Base-by-base conservation (phyloP, 768 basidiomycete species). In the Cystobasidium onofrii region DNA sequence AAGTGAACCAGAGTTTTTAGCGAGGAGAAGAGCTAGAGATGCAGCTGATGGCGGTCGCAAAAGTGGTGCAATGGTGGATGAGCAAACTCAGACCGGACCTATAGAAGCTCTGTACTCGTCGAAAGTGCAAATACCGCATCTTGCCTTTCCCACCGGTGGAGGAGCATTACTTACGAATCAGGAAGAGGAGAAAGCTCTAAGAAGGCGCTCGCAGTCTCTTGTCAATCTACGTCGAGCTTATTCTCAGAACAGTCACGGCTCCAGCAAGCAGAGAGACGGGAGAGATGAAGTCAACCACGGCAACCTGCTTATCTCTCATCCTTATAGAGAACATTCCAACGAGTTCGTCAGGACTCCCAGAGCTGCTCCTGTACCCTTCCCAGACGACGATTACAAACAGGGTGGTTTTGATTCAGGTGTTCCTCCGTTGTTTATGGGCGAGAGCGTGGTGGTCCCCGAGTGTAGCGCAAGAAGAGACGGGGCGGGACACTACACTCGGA, bases 131-230 rank as follows among this genome's bases (percentile, higher is more conserved):
- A 33, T 61, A 61, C 60, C 60, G 18, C 60, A 61, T 33, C 50
- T 34, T 6, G 23, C 33, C 15, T 60, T 60, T 27, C 57, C 57
- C 27, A 29, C 25, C 6, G 25, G 29, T 34, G 57, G 63, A 39
- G 36, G 63, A 13, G 57, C 57, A 33, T 20, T 60, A 60, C 57
- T 60, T 20, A 60, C 57, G 12, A 60, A 15, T 13, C 57, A 60
- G 4, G 57, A 60, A 60, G 57, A 60, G 23, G 57, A 64, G 34
- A 17, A 41, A 46, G 63, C 63, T 6, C 12, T 60, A 29, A 13
- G 55, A 39, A 46, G 69, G 10, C 50, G 69, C 13, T 71, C 69
- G 13, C 69, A 60, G 29, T 71, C 69, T n/a, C 27, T 71, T 1
- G 43, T 55, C 29, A 71, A 60, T 29, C 31, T 71, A 12, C 50